A percentile compares a stretch with the other conserved stretches of the same genome.
These are phyloP conservation scores for Strigomonas galati DNA, from an alignment of 208 protist species.

Conservation along the genomic window DNA sequence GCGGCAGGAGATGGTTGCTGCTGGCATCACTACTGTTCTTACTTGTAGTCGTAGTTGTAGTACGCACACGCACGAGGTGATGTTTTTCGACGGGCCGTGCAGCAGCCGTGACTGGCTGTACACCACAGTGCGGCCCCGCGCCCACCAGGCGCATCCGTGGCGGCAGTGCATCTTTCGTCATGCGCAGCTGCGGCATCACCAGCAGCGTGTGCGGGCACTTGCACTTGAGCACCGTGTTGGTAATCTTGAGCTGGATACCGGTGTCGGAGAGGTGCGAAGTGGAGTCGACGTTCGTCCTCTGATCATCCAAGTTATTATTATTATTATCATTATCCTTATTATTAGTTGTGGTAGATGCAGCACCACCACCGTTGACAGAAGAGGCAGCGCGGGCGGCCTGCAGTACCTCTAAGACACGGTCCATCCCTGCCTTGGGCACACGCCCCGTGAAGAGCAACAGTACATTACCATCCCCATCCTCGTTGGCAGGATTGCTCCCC, in stretches of 20 bases:
- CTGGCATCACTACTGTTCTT: neutral
- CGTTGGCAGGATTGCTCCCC: conserved; percentile 17
- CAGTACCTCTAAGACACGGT: conserved; percentile 18
- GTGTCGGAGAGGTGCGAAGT: conserved; percentile 6
- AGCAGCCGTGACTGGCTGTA: conserved; percentile 8
- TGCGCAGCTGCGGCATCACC: conserved; percentile 70
- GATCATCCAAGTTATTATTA: neutral
- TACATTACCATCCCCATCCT: conserved; percentile 85
- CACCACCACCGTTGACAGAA: neutral
- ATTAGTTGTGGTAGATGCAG: no score
- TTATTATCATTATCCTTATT: neutral
- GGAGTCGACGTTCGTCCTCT: neutral
- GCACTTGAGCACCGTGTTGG: conserved; percentile 78
- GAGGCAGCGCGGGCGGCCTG: neutral
- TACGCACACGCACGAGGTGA: neutral
- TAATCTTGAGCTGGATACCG: conserved; percentile 78
- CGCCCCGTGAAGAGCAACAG: conserved; percentile 67
- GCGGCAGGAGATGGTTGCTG: neutral
- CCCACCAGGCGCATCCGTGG: conserved; percentile 48
- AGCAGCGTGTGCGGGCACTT: conserved; percentile 88
- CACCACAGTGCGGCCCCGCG: conserved; percentile 66
- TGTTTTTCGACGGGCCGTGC: neutral
- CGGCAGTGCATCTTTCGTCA: conserved; percentile 50
- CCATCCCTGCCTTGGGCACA: conserved; percentile 24
- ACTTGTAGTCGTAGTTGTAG: neutral